phyloP scores from a whole-genome alignment of 495 filamentous ascomycete genomes.

The Aspergillus conjunctus region DNA sequence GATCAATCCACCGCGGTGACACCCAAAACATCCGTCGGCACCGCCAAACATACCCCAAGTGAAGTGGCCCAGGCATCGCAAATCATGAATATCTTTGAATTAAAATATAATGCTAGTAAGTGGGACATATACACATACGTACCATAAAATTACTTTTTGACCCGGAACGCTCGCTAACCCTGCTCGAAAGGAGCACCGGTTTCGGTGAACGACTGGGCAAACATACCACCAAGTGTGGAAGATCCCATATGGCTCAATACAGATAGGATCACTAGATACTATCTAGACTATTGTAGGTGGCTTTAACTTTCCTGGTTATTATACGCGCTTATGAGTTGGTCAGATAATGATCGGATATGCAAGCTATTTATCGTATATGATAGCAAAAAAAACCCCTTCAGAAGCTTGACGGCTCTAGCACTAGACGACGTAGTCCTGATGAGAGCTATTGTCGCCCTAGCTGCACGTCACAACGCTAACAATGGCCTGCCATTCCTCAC shows the following conservation, averaged over 20 bases:
- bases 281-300: slow-evolving; percentile 48
- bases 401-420: slow-evolving; percentile 50
- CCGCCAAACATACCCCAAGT: not conserved
- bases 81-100: too few relatives aligned
- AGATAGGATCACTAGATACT: slow-evolving; percentile 33
- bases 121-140: too few relatives aligned
- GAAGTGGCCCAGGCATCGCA: not conserved
- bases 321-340: not conserved
- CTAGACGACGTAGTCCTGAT: slow-evolving; percentile 45
- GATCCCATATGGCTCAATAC: slow-evolving; percentile 33
- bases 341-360: slow-evolving; percentile 54
- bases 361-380: slow-evolving; percentile 56
- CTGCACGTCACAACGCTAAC: slow-evolving; percentile 54
- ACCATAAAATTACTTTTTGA: too few relatives aligned
- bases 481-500: slow-evolving; percentile 26
- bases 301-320: not conserved
- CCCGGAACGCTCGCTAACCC: too few relatives aligned
- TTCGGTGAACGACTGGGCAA: not conserved
- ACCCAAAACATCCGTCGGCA: not conserved
- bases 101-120: too few relatives aligned
- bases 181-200: not conserved
- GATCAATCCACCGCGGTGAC: slow-evolving; percentile 2
- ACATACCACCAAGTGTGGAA: slow-evolving; percentile 7
- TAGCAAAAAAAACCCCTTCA: slow-evolving; percentile 53
- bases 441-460: slow-evolving; percentile 52